These are phyloP conservation scores for Sarocladium brachiariae DNA, from an alignment of 2,329 filamentous ascomycete species.

Conservation along the genomic window DNA sequence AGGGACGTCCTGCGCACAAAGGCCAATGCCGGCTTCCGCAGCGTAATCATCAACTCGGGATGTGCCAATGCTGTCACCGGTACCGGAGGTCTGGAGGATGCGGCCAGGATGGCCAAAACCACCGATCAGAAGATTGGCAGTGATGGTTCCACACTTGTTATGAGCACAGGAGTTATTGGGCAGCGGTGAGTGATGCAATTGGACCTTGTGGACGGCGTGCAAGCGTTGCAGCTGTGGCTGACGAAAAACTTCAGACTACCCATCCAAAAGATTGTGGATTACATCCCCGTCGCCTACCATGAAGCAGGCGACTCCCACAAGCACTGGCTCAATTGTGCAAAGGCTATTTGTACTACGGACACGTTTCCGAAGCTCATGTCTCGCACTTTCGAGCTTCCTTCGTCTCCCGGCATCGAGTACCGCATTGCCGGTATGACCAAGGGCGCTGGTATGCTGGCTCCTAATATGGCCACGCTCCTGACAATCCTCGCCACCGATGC, in stretches of 20 bases:
- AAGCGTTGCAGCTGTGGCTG: slow-evolving; percentile 12
- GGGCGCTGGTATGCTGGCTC: slow-evolving; percentile 97
- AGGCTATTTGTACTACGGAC: slow-evolving; percentile 95
- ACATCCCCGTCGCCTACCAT: slow-evolving; percentile 69
- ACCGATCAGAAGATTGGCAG: slow-evolving; percentile 58
- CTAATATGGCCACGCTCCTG: slow-evolving; percentile 95
- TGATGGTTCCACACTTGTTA: slow-evolving; percentile 68
- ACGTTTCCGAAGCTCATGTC: slow-evolving; percentile 96
- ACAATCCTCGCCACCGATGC: slow-evolving; percentile 90
- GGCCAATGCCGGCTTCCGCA: slow-evolving; percentile 63
- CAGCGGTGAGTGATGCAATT: slow-evolving; percentile 54
- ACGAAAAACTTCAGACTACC: slow-evolving; percentile 53
- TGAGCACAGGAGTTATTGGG: slow-evolving; percentile 98
- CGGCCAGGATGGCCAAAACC: slow-evolving; percentile 70
- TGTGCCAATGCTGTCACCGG: slow-evolving; percentile 97
- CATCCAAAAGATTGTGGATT: slow-evolving; percentile 79
- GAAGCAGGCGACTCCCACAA: slow-evolving; percentile 69
- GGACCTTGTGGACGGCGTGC: not conserved
- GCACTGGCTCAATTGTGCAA: slow-evolving; percentile 80
- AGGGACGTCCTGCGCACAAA: slow-evolving; percentile 61
- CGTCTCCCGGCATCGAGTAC: slow-evolving; percentile 68
- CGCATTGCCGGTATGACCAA: slow-evolving; percentile 92
- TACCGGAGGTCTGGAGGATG: slow-evolving; percentile 81
- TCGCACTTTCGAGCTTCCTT: slow-evolving; percentile 75
- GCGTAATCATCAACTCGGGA: slow-evolving; percentile 88